A percentile compares a stretch with the other conserved stretches of the same genome.
Conservation (phyloP, 768 basidiomycete species). For the Lyophyllum shimeji region DNA sequence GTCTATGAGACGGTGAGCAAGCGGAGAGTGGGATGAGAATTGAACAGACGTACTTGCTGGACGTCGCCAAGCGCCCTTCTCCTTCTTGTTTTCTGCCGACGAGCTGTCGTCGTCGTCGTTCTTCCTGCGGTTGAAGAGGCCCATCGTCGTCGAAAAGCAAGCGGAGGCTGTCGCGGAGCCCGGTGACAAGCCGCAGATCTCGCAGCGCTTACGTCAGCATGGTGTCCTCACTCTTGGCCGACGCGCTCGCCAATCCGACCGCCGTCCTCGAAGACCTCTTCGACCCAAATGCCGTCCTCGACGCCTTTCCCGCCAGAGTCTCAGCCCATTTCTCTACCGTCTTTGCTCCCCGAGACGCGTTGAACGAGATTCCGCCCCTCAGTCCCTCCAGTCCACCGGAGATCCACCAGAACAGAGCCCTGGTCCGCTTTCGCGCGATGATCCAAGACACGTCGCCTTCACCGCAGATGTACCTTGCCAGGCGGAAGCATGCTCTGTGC, state of each 20-base stretch:
- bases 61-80: slow-evolving; percentile 82
- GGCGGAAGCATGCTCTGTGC: slow-evolving; percentile 36
- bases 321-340: slow-evolving; percentile 44
- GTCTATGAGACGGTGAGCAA: slow-evolving; percentile 50
- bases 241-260: slow-evolving; percentile 35
- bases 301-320: slow-evolving; percentile 43
- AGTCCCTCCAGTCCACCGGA: slow-evolving; percentile 48
- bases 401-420: slow-evolving; percentile 45
- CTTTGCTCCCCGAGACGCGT: slow-evolving; percentile 39
- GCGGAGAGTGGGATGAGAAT: slow-evolving; percentile 10
- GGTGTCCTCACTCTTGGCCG: slow-evolving; percentile 50
- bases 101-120: slow-evolving; percentile 37
- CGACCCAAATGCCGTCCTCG: slow-evolving; percentile 15
- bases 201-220: slow-evolving; percentile 40
- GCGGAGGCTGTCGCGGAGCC: not conserved
- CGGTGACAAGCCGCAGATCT: slow-evolving; percentile 9
- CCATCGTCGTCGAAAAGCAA: slow-evolving; percentile 31
- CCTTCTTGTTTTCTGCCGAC: slow-evolving; percentile 60
- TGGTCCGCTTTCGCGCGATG: slow-evolving; percentile 77
- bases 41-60: slow-evolving; percentile 69
- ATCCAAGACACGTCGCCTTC: slow-evolving; percentile 79
- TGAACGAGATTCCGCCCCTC: slow-evolving; percentile 59
- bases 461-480: slow-evolving; percentile 70
- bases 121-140: slow-evolving; percentile 58
- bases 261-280: not conserved